Base-by-base conservation (phyloP, 345 rosid species). In the Citrus reticulata region DNA sequence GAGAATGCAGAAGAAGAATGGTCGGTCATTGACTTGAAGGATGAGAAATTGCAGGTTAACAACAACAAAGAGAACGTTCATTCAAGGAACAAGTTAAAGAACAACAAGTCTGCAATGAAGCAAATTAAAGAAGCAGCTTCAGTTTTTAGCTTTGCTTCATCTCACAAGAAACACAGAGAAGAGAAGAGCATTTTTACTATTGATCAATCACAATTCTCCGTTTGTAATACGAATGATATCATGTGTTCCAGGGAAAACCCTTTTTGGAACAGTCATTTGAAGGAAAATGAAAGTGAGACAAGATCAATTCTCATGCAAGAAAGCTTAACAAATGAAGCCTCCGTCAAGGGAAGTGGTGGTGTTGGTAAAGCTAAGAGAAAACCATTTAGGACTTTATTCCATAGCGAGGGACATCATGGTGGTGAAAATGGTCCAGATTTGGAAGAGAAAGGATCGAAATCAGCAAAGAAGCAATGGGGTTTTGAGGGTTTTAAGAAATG, bases 91-190 rank as follows among this genome's bases (percentile, higher is more conserved):
- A 89, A 81, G 74, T 71, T 75, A 24, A 91, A 80, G 82, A 86
- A 81, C 37, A 74, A 83, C 37, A 78, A 4, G 75, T 86, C 90
- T 19, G 78, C 87, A 27, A 77, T 83, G 83, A 89, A 85, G 87
- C 93, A 92, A 55, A 83, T 89, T 54, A 90, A 88, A 84, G 96
- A 85, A 88, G 93, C 90, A 80, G 90, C 91, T 35, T 87, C 93
- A 0, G 86, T 83, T 84, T 82, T 92, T 22, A 87, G 91, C 22
- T 86, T 90, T 22, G 83, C 71, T 1, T 73, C 93, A 17, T 76
- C 85, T 58, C 85, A 84, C 42, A 90, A 86, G 25, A 90, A 81
- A 77, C 73, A 75, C 70, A 84, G 77, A 83, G 80, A 74, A 61
- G 89, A 80, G 62, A 85, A 75, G 79, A 87, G 91, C 84, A 86